phyloP scores from a whole-genome alignment of 148 eudicot genomes.

The Rhododendron simsii region DNA sequence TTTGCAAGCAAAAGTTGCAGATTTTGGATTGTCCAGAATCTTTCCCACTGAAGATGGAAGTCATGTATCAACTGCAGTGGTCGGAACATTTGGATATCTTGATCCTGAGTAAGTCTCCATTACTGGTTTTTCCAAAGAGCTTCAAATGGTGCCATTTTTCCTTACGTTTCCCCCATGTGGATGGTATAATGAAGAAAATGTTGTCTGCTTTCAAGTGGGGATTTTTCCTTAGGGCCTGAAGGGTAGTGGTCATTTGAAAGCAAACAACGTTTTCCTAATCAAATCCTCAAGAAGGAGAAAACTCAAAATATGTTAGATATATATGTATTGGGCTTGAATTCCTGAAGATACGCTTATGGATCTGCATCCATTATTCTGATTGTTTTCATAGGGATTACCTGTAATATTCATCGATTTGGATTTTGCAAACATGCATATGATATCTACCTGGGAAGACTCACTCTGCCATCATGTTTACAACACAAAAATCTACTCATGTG shows the following conservation, averaged over 20 bases:
- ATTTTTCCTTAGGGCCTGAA: background rate
- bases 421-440: no score
- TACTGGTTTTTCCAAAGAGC: background rate
- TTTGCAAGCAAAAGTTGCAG: conserved; percentile 1
- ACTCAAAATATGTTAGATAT: background rate
- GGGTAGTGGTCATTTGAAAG: background rate
- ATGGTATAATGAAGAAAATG: background rate
- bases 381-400: no score
- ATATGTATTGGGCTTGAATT: background rate
- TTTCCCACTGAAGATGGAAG: background rate
- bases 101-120: conserved; percentile 4
- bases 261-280: background rate
- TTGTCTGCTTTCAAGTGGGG: background rate
- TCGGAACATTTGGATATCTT: conserved; percentile 2
- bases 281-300: background rate
- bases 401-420: no score
- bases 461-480: no score
- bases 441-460: no score
- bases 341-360: background rate
- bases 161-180: background rate
- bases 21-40: conserved; percentile 7
- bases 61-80: conserved; percentile 6
- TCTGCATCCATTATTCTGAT: background rate
- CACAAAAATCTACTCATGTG: no score
- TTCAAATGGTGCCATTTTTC: background rate